Percentiles rank a stretch among this genome's conserved stretches.
phyloP scores from a whole-genome alignment of 2,329 filamentous ascomycete species.

The Teratosphaeria nubilosa region DNA sequence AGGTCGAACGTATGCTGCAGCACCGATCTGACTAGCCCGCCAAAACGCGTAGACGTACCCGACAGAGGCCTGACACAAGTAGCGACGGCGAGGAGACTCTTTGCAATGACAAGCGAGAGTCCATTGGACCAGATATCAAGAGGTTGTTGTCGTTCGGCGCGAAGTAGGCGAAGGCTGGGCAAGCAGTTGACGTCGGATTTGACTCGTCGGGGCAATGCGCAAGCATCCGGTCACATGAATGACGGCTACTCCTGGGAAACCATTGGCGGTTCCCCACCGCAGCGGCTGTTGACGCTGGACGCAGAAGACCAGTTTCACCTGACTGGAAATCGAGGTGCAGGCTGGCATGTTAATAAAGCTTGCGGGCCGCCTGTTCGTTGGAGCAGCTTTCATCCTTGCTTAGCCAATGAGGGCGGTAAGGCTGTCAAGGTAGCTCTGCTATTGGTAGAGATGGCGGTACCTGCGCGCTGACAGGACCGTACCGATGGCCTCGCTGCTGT shows the following conservation, averaged over 20 bases:
- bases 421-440: not conserved
- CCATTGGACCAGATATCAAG: not conserved
- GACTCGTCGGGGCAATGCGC: conserved; percentile 15
- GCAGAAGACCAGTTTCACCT: conserved; percentile 6
- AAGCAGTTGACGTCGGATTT: conserved; percentile 20
- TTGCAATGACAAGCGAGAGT: not conserved
- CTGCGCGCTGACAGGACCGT: not conserved
- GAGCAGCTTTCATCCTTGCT: not conserved
- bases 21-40: conserved; percentile 1
- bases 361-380: conserved; percentile 2
- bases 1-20: conserved; percentile 3
- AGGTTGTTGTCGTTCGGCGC: not conserved
- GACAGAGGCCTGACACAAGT: not conserved
- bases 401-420: conserved; percentile 1
- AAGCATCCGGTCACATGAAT: conserved; percentile 17
- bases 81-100: not conserved
- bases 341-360: conserved; percentile 2
- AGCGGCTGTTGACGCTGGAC: not conserved
- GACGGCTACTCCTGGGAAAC: conserved; percentile 9
- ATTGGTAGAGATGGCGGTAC: not conserved
- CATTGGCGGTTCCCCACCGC: not conserved
- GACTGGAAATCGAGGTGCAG: conserved; percentile 6
- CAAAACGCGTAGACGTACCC: not conserved
- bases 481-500: not conserved
- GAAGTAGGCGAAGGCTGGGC: not conserved